Conservation (phyloP, 148 eudicot species). For the Euryodendron excelsum region DNA sequence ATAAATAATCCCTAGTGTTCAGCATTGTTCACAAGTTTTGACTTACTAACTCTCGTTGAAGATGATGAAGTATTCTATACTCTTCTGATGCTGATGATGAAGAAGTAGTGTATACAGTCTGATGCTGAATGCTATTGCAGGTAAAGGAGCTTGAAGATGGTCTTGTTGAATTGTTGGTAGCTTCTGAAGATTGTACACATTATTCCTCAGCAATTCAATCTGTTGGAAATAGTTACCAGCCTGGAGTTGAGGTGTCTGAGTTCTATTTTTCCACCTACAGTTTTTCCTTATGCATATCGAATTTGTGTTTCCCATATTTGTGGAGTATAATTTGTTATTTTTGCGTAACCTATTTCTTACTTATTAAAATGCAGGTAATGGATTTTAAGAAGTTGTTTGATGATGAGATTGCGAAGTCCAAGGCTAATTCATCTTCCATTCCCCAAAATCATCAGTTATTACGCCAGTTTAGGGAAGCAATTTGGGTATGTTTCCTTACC, state of each 20-base stretch:
- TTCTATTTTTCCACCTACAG: background rate
- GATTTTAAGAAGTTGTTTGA: conserved; percentile 60
- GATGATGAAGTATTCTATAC: too few relatives aligned
- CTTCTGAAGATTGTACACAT: conserved; percentile 55
- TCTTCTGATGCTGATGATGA: too few relatives aligned
- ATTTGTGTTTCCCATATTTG: background rate
- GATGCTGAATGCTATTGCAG: conserved; percentile 30
- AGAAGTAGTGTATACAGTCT: too few relatives aligned
- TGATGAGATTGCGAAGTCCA: conserved; percentile 48
- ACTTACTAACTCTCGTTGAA: too few relatives aligned
- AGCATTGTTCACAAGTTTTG: too few relatives aligned
- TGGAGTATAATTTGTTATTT: background rate
- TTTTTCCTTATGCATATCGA: background rate
- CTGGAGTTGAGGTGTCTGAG: conserved; percentile 45
- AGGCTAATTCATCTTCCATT: conserved; percentile 39
- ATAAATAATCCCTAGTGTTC: too few relatives aligned
- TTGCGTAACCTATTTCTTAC: background rate
- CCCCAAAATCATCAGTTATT: conserved; percentile 45
- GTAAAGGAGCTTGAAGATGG: conserved; percentile 74
- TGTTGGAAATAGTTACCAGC: conserved; percentile 53
- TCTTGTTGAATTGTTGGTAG: conserved; percentile 48
- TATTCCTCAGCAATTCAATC: conserved; percentile 56
- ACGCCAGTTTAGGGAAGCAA: conserved; percentile 76
- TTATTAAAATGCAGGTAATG: conserved; percentile 46
- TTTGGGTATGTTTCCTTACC: conserved; percentile 62